Conservation (phyloP, 129 eudicot genomes). For the Pittosporum tobira region DNA sequence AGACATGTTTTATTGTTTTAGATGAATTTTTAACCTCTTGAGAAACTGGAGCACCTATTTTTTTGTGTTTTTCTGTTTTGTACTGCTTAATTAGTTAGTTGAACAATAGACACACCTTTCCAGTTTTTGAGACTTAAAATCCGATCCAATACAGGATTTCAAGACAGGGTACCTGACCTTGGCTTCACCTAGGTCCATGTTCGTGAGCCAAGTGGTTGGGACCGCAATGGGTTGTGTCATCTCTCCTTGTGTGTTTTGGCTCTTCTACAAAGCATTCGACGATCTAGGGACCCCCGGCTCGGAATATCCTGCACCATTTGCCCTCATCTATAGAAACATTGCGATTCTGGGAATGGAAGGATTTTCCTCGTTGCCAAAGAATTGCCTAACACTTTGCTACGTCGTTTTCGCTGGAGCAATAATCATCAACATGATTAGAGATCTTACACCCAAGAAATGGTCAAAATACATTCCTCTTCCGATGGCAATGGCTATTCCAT, state of each 20-base stretch:
- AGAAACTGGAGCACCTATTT: too few relatives aligned
- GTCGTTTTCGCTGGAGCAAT: conserved; percentile 36
- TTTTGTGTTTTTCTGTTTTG: too few relatives aligned
- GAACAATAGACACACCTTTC: too few relatives aligned
- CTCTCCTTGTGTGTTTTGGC: conserved; percentile 58
- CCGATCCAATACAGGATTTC: conserved; percentile 14
- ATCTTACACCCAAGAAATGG: conserved; percentile 25
- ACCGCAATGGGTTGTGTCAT: conserved; percentile 58
- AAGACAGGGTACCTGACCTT: conserved; percentile 46
- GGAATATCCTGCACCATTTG: conserved; percentile 59
- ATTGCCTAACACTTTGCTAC: conserved; percentile 40
- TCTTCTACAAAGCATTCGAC: conserved; percentile 58
- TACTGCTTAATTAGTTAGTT: too few relatives aligned
- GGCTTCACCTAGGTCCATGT: conserved; percentile 68
- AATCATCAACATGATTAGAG: conserved; percentile 25
- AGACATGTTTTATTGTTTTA: too few relatives aligned
- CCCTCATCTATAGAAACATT: conserved; percentile 40
- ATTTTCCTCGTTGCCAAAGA: conserved; percentile 46
- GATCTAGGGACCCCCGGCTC: conserved; percentile 29
- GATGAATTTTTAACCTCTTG: too few relatives aligned
- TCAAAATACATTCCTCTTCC: conserved; percentile 49
- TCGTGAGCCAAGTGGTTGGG: conserved; percentile 57
- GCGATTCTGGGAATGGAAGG: conserved; percentile 64
- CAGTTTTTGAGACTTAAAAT: not conserved
- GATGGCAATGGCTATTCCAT: conserved; percentile 85